A percentile compares a stretch with the other conserved stretches of the same genome.
Evolutionary conservation across 2,329 filamentous ascomycete genomes (phyloP).

Genomic region (Nothopassalora personata): DNA sequence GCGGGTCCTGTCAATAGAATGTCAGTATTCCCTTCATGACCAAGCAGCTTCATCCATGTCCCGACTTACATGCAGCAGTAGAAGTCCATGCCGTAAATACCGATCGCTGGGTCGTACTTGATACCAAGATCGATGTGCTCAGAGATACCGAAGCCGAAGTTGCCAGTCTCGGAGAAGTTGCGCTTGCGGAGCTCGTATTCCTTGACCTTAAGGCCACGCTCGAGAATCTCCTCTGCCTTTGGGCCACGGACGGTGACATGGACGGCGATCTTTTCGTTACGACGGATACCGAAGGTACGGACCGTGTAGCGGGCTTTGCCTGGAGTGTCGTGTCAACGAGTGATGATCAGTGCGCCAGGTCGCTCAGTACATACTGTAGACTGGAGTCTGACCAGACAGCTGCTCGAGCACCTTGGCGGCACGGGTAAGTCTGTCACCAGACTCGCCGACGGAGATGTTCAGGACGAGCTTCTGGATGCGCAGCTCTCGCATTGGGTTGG

Average conservation of each 20-base stretch:
- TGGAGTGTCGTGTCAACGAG: slow-evolving; percentile 32
- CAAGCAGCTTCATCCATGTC: neutral
- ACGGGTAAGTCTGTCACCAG: slow-evolving; percentile 99
- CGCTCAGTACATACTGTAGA: slow-evolving; percentile 72
- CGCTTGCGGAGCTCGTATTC: slow-evolving; percentile 99
- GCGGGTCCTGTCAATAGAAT: slow-evolving; percentile 61
- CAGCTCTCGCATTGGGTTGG: slow-evolving; percentile 99
- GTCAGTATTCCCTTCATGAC: slow-evolving; percentile 4
- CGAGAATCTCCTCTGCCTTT: slow-evolving; percentile 99
- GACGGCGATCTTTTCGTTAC: slow-evolving; percentile 99
- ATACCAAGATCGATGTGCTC: slow-evolving; percentile 99
- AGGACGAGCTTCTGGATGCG: slow-evolving; percentile 99
- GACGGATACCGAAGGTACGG: slow-evolving; percentile 99
- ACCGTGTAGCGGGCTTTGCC: slow-evolving; percentile 99
- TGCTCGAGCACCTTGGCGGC: slow-evolving; percentile 99
- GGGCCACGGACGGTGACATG: slow-evolving; percentile 99
- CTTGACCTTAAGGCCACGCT: slow-evolving; percentile 99
- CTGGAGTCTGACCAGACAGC: slow-evolving; percentile 97
- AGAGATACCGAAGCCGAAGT: slow-evolving; percentile 99
- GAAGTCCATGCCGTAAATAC: slow-evolving; percentile 99
- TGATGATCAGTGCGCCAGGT: neutral
- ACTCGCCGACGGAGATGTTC: slow-evolving; percentile 99
- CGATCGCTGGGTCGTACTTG: slow-evolving; percentile 98
- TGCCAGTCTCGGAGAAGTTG: slow-evolving; percentile 99
- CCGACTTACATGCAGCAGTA: slow-evolving; percentile 87